Evolutionary conservation across 208 protist species (phyloP).

Genomic region (Acanthamoeba royreba): DNA sequence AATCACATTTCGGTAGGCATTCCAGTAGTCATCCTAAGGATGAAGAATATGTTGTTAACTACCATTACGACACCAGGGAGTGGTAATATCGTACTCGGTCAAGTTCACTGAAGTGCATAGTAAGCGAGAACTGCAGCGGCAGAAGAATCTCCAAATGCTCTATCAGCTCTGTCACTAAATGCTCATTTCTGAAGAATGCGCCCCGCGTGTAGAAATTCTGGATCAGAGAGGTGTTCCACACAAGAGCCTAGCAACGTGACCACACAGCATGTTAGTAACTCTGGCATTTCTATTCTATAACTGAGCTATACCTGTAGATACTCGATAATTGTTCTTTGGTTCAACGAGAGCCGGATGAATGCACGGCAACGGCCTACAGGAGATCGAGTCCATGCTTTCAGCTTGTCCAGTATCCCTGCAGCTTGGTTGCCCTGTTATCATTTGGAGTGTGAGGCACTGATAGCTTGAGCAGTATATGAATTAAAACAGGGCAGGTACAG

Average conservation of each 20-base stretch:
- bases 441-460: neutral
- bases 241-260: neutral
- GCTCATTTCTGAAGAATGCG: slow-evolving; percentile 3
- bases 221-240: neutral
- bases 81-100: too few species aligned
- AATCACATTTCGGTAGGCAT: neutral
- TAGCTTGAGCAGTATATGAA: too few species aligned
- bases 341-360: neutral
- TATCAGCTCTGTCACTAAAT: neutral
- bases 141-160: neutral
- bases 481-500: neutral
- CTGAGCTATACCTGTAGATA: neutral
- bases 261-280: too few species aligned
- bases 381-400: neutral
- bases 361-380: neutral
- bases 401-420: neutral
- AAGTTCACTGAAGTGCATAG: neutral
- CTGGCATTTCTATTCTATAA: too few species aligned
- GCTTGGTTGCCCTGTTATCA: neutral
- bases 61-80: too few species aligned
- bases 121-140: slow-evolving; percentile 13
- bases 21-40: slow-evolving; percentile 5
- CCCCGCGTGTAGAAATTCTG: neutral
- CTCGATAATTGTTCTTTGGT: neutral
- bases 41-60: neutral